phyloP scores from a whole-genome alignment of 2,329 filamentous ascomycete genomes.

The Penicillium paneum region DNA sequence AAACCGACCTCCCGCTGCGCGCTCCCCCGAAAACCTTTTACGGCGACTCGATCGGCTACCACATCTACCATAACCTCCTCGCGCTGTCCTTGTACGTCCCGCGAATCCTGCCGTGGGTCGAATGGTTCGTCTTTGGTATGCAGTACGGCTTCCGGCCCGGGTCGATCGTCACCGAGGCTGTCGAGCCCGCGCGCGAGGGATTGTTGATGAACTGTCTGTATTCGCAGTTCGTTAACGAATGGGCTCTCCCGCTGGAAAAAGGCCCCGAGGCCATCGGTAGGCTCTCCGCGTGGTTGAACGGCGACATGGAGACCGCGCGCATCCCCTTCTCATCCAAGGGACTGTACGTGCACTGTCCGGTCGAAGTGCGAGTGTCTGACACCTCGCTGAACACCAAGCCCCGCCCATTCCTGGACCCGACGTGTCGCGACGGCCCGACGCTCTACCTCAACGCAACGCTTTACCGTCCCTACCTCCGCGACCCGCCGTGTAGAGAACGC shows the following conservation, averaged over 20 bases:
- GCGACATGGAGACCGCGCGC: conserved; percentile 64
- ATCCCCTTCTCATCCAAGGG: conserved; percentile 80
- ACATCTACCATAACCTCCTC: conserved; percentile 88
- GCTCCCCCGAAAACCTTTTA: conserved; percentile 71
- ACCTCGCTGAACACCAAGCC: conserved; percentile 53
- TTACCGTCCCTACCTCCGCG: conserved; percentile 74
- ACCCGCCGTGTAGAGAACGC: conserved; percentile 70
- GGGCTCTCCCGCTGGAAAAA: conserved; percentile 81
- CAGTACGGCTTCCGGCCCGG: conserved; percentile 82
- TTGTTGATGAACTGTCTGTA: conserved; percentile 96
- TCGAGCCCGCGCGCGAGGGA: conserved; percentile 75
- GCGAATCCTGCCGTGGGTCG: conserved; percentile 76
- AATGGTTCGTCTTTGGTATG: conserved; percentile 97
- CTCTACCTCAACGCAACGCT: conserved; percentile 88
- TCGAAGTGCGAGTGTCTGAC: conserved; percentile 85
- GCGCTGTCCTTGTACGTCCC: conserved; percentile 76
- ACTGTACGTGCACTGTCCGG: conserved; percentile 81
- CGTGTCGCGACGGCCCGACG: conserved; percentile 64
- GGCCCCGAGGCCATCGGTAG: conserved; percentile 84
- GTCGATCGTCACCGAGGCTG: conserved; percentile 64
- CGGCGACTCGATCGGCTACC: conserved; percentile 75
- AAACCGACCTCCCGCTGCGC: conserved; percentile 61
- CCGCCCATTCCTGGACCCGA: conserved; percentile 71
- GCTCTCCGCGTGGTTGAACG: conserved; percentile 80
- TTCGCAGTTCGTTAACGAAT: conserved; percentile 98